A percentile compares a stretch with the other conserved stretches of the same genome.
phyloP scores from a whole-genome alignment of 1,139 yeast genomes.

The Sugiyamaella pinicola region DNA sequence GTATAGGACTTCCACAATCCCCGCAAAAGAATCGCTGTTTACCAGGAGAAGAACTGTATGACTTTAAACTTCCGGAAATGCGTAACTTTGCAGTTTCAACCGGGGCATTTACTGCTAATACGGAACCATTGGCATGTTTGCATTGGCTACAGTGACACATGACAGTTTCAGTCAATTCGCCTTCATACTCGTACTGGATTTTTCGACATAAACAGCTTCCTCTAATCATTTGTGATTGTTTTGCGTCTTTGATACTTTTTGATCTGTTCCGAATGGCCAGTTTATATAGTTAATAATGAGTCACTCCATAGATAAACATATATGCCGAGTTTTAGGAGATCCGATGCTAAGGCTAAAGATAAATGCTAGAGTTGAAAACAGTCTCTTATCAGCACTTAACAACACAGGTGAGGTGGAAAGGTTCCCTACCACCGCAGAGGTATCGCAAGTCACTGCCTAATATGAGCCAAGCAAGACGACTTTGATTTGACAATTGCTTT shows the following conservation, averaged over 20 bases:
- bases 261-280: no score
- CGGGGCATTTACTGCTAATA: conserved; percentile 13
- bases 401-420: no score
- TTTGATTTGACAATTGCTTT: no score
- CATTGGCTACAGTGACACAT: conserved; percentile 19
- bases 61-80: conserved; percentile 1
- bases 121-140: conserved; percentile 18
- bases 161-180: conserved; percentile 9
- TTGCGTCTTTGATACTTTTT: background rate
- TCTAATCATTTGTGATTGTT: conserved; percentile 5
- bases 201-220: conserved; percentile 17
- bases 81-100: conserved; percentile 9
- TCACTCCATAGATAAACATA: background rate
- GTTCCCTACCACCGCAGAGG: no score
- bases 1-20: conserved; percentile 20
- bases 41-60: background rate
- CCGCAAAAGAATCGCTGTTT: conserved; percentile 14
- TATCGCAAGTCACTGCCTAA: no score
- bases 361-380: no score
- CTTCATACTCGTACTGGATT: conserved; percentile 16
- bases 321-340: no score
- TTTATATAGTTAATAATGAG: no score
- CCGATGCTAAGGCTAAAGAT: no score
- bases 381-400: no score
- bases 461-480: background rate